Percentiles rank a stretch among this genome's conserved stretches.
Conservation (phyloP, 2,329 filamentous ascomycete genomes). For the Colletotrichum liriopes region DNA sequence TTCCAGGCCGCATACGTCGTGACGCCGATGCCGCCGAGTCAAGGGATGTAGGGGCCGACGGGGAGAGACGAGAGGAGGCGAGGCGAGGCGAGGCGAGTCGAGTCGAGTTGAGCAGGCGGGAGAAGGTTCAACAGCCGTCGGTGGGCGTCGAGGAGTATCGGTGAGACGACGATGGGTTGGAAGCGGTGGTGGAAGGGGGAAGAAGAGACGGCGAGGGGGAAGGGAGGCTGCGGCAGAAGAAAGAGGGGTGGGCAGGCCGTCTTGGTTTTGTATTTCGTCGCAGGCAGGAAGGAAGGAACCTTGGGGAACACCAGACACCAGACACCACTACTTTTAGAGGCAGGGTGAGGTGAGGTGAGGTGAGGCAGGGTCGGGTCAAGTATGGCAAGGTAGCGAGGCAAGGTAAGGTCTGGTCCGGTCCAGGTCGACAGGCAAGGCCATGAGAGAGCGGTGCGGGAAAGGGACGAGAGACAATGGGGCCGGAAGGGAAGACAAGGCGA, state of each 20-base stretch:
- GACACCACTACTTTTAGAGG: constrained; percentile 9
- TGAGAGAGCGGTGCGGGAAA: not conserved
- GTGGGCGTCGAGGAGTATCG: constrained; percentile 21
- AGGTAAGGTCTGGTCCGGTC: not conserved
- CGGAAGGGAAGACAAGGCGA: not conserved
- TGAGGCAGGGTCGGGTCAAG: constrained; percentile 14
- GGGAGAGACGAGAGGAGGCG: not conserved
- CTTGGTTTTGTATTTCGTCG: constrained; percentile 44
- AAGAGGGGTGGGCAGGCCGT: constrained; percentile 34
- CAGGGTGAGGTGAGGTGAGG: not conserved
- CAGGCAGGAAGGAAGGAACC: constrained; percentile 37
- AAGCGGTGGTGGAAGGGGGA: not conserved
- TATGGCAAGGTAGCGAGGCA: not conserved
- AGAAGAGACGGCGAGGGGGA: constrained; percentile 8
- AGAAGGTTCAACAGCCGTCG: constrained; percentile 21
- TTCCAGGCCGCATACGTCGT: constrained; percentile 22
- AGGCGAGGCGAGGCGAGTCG: not conserved
- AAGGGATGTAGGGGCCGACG: constrained; percentile 26
- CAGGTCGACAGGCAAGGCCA: not conserved
- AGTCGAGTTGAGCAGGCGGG: constrained; percentile 7
- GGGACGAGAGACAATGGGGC: constrained; percentile 7
- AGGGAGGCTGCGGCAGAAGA: constrained; percentile 23
- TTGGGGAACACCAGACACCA: constrained; percentile 25
- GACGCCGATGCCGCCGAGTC: constrained; percentile 36
- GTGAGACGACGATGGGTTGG: constrained; percentile 22